Evolutionary conservation across 2,329 filamentous ascomycete genomes (phyloP), one percentile per base, ranked within the genome.

Genomic region (Drechmeria coniospora): DNA sequence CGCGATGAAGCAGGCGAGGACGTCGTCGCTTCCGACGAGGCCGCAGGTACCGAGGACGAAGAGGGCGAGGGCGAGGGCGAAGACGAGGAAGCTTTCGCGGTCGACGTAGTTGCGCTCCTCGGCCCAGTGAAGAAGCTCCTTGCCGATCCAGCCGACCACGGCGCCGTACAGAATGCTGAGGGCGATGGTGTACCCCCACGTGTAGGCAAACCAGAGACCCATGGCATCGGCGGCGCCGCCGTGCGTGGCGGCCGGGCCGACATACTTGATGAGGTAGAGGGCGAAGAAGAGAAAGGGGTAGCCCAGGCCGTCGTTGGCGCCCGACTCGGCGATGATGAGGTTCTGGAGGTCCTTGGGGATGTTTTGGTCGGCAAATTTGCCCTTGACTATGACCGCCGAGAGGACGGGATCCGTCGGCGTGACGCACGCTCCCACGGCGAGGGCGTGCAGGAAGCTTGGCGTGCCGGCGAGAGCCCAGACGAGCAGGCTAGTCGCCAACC

Each of bases 331-430:
- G 26, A 79, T 67, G 43, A 83, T 80, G 40, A 83, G 81, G 37
- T 78, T 74, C 56, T 92, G 83, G 26, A 94, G 57, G 16, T 76
- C 68, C 32, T 74, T 75, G 0, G 86, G 83, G 12, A 93, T 76
- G 46, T 93, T 90, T 42, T 84, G 78, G 44, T 93, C 84, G 1
- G 86, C 86, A 46, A 92, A 94, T 42, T 81, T 86, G 18, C 84
- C 84, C 57, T 93, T 93, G 25, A 93, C 82, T 32, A 93, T 92
- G 3, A 79, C 79, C 37, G 90, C 87, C 11, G 79, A 87, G 21
- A 93, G 53, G 1, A 93, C 74, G 0, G 86, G 86, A 42, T 94
- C 86, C 0, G 86, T 93, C 0, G 84, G 86, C 3, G 86, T 90
- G n/a, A 94, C 74, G 44, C 84, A 92, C 1, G 84, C 79, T 1